Evolutionary conservation across 2,329 filamentous ascomycete genomes (phyloP), one percentile per base, ranked within the genome.

Genomic region (Ceratocystis papillata): DNA sequence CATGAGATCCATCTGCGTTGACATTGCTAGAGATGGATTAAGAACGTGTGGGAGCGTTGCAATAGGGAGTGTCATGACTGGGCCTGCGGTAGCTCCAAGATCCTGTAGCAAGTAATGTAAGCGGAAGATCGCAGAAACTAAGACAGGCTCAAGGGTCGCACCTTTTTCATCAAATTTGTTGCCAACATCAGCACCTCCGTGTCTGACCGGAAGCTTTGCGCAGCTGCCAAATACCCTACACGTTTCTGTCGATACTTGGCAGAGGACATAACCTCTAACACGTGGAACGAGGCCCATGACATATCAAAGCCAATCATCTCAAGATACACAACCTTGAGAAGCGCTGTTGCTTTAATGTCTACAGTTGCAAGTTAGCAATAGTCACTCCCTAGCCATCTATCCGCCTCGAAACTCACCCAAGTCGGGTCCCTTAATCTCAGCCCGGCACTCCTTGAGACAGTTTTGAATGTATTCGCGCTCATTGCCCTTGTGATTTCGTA

Each of bases 281-380:
- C 93, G 75, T 99, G 90, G 77, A 99, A 99, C 12, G 92, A 92
- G 3, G 94, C 94, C 94, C 94, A 99, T 2, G 93, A 96, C 94
- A 99, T 99, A 77, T 97, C 94, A 75, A 97, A 89, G 15, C 94
- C 94, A 71, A 97, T 92, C 94, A 99, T 99, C 75, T 99, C 94
- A 70, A 99, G 84, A 75, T 99, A 99, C 64, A 96, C 87, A 71
- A 99, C 83, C 79, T 99, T 99, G 73, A 99, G 80, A 65, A 99
- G 82, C 59, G 94, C 94, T 44, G 91, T 97, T 22, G 94, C 92
- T 80, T 99, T 99, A 77, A 96, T 83, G 78, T 97, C 92, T 90
- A 67, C 64, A 61, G 65, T 46, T 15, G 2, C 33, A 45, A 5
- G 45, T 63, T 37, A 57, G 45, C 33, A 62, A 41, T 25, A 25